Evolutionary conservation across 768 basidiomycete genomes (phyloP).

Genomic region (Obba rivulosa): DNA sequence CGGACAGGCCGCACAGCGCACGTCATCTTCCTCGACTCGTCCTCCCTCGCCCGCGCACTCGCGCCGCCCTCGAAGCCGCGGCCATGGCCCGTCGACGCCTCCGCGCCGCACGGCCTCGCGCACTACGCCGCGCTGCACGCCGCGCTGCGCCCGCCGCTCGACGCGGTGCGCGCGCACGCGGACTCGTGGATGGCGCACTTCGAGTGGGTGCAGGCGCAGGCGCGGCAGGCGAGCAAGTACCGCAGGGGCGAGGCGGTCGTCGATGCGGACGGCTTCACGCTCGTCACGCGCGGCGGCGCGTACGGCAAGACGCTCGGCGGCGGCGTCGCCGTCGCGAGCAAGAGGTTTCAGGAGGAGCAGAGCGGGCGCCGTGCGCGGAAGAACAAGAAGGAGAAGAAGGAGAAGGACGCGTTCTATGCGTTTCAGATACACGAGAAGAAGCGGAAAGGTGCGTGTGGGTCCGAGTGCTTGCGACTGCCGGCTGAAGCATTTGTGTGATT

Average conservation of each 20-base stretch:
- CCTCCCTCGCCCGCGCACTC: conserved; percentile 67
- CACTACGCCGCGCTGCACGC: conserved; percentile 67
- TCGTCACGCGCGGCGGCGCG: conserved; percentile 88
- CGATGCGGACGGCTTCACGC: conserved; percentile 92
- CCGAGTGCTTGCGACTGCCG: conserved; percentile 12
- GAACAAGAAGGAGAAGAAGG: conserved; percentile 61
- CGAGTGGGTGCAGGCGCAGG: conserved; percentile 65
- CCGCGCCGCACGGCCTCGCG: conserved; percentile 60
- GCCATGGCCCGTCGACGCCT: conserved; percentile 55
- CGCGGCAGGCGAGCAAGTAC: conserved; percentile 59
- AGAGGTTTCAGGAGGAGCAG: conserved; percentile 39
- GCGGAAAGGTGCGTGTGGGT: conserved; percentile 55
- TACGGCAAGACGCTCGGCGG: conserved; percentile 88
- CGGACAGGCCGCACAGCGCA: conserved; percentile 68
- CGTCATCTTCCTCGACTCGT: conserved; percentile 63
- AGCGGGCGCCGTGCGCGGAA: conserved; percentile 41
- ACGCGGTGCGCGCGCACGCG: conserved; percentile 69
- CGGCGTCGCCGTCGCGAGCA: conserved; percentile 61
- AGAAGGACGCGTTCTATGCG: conserved; percentile 67
- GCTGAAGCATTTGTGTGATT: conserved; percentile 1
- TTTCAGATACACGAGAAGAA: conserved; percentile 92
- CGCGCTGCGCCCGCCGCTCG: conserved; percentile 69
- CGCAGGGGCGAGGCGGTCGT: conserved; percentile 84
- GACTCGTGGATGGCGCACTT: conserved; percentile 73
- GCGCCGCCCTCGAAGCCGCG: conserved; percentile 46